Conservation (phyloP, 140 eudicot genomes). For the Senecio squalidus region DNA sequence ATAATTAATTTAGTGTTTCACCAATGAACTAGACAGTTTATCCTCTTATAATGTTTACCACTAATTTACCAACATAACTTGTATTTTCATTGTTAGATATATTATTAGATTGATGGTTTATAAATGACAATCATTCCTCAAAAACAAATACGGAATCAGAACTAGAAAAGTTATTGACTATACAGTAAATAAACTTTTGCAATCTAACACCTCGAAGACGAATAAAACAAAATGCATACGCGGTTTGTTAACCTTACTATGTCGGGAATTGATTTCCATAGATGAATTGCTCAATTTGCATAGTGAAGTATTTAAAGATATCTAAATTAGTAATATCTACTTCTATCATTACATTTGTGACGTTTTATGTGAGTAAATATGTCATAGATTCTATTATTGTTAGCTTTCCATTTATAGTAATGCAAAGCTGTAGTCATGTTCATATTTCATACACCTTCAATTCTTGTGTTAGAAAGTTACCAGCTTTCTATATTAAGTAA, state of each 20-base stretch:
- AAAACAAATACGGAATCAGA: too few species aligned
- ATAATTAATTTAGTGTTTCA: too few species aligned
- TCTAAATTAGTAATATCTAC: slow-evolving; percentile 2
- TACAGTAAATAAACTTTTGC: too few species aligned
- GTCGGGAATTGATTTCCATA: slow-evolving; percentile 22
- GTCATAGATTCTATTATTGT: slow-evolving; percentile 17
- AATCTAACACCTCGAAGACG: neutral
- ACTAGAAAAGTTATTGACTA: too few species aligned
- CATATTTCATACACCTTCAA: slow-evolving; percentile 11
- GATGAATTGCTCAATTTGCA: slow-evolving; percentile 19
- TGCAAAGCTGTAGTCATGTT: slow-evolving; percentile 18
- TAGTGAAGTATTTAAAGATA: slow-evolving; percentile 10
- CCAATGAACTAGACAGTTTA: too few species aligned
- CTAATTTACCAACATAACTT: too few species aligned
- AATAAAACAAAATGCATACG: slow-evolving; percentile 23
- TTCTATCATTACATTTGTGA: slow-evolving; percentile 14
- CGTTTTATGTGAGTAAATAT: slow-evolving; percentile 14
- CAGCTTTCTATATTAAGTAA: slow-evolving; percentile 12
- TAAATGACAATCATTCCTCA: too few species aligned
- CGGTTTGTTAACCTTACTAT: slow-evolving; percentile 28
- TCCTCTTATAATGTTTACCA: too few species aligned
- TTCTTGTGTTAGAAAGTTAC: slow-evolving; percentile 1
- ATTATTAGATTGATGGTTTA: too few species aligned
- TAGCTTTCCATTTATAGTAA: slow-evolving; percentile 16
- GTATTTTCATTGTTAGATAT: too few species aligned